Percentiles rank a stretch among this genome's conserved stretches.
phyloP scores from a whole-genome alignment of 306 rosid genomes.

The Malus asiatica region DNA sequence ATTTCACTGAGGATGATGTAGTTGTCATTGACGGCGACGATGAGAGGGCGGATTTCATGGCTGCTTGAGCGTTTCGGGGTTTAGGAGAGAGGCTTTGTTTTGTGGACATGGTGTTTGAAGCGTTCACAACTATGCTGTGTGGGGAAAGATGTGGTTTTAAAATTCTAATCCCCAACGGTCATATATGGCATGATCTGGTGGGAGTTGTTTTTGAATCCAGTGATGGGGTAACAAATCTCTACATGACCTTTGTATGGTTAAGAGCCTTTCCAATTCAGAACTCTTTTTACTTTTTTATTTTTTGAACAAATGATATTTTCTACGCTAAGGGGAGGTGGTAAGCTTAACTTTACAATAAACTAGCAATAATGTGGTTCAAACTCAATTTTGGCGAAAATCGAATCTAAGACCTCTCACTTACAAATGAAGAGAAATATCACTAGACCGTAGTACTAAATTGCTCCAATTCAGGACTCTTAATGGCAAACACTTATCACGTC shows the following conservation, averaged over 20 bases:
- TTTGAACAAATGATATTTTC: no score
- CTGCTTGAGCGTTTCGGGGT: slow-evolving; percentile 2
- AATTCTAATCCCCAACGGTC: slow-evolving; percentile 72
- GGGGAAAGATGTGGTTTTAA: slow-evolving; percentile 3
- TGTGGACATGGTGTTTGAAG: neutral
- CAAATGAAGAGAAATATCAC: no score
- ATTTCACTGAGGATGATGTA: slow-evolving; percentile 20
- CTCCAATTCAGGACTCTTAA: no score
- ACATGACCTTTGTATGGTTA: no score
- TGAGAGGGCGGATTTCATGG: slow-evolving; percentile 28
- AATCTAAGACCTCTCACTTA: no score
- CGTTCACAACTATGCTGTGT: neutral
- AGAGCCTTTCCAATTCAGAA: no score
- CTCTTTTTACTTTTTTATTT: no score
- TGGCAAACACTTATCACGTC: no score
- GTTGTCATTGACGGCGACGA: neutral
- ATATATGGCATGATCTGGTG: neutral
- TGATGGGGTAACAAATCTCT: no score
- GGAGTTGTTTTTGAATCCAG: neutral
- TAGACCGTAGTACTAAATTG: no score
- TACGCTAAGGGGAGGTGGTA: accelerated
- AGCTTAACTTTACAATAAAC: accelerated
- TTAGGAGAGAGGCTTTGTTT: neutral
- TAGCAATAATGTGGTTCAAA: no score
- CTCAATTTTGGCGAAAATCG: no score